phyloP scores from a whole-genome alignment of 805 yeast species.

The Yarrowia sp. region DNA sequence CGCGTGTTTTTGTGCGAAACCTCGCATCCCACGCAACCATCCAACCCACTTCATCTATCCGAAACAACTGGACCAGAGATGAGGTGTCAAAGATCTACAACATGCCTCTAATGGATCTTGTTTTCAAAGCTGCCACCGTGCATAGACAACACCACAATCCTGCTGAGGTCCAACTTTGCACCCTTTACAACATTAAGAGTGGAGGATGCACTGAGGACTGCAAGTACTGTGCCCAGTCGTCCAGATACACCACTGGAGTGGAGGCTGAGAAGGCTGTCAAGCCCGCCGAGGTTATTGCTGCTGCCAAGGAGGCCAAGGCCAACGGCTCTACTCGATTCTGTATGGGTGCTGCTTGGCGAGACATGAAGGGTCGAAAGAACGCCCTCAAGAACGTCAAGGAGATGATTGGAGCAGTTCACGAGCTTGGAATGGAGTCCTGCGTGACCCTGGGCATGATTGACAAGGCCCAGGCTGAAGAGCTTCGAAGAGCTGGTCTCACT shows the following conservation, averaged over 20 bases:
- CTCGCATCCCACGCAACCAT: conserved; percentile 4
- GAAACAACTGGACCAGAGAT: conserved; percentile 52
- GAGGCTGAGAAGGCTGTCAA: conserved; percentile 62
- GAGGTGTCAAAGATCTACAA: conserved; percentile 60
- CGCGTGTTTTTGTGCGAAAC: neutral
- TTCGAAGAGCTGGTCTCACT: conserved; percentile 69
- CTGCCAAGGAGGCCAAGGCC: conserved; percentile 60
- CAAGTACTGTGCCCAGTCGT: conserved; percentile 75
- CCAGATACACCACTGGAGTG: conserved; percentile 62
- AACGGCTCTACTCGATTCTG: conserved; percentile 78
- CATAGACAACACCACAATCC: conserved; percentile 70
- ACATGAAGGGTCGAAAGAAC: conserved; percentile 71
- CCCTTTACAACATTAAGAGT: conserved; percentile 67
- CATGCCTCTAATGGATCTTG: conserved; percentile 62
- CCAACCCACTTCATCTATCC: conserved; percentile 12
- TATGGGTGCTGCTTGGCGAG: conserved; percentile 88
- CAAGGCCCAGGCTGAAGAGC: conserved; percentile 55
- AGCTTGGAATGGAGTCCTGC: conserved; percentile 69
- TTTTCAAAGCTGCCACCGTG: conserved; percentile 57
- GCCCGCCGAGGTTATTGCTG: conserved; percentile 58
- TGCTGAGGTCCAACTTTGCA: conserved; percentile 67
- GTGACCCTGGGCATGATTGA: conserved; percentile 78
- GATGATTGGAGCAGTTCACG: conserved; percentile 63
- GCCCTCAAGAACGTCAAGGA: conserved; percentile 59
- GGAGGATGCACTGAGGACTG: conserved; percentile 86